Evolutionary conservation across 2,329 filamentous ascomycete species (phyloP).

Genomic region (Cladophialophora psammophila): DNA sequence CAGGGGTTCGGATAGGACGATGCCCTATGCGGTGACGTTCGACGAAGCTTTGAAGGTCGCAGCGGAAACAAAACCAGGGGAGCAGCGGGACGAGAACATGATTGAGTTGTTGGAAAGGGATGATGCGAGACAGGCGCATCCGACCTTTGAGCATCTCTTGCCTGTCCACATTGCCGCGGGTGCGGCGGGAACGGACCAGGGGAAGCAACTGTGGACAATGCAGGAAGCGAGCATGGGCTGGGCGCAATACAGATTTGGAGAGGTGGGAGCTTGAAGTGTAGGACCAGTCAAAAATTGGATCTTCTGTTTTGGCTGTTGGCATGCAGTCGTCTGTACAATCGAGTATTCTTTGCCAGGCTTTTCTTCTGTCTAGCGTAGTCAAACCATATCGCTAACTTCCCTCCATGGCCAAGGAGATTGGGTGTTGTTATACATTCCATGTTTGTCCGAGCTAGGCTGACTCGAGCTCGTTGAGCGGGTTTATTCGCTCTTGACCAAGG

Average conservation of each 20-base stretch:
- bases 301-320: neutral
- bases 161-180: constrained; percentile 67
- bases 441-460: neutral
- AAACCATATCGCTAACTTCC: neutral
- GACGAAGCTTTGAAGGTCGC: constrained; percentile 73
- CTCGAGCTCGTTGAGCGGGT: neutral
- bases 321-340: constrained; percentile 36
- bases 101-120: constrained; percentile 55
- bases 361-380: neutral
- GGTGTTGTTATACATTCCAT: constrained; percentile 7
- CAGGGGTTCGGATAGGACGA: constrained; percentile 46
- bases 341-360: constrained; percentile 17
- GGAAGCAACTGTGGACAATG: constrained; percentile 57
- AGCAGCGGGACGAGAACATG: constrained; percentile 54
- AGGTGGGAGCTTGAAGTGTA: constrained; percentile 27
- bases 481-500: constrained; percentile 63
- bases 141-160: constrained; percentile 68
- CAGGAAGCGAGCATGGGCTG: constrained; percentile 62
- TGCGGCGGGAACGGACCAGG: constrained; percentile 59
- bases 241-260: constrained; percentile 62
- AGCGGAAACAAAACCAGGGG: constrained; percentile 56
- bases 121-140: constrained; percentile 68
- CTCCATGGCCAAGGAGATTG: constrained; percentile 17
- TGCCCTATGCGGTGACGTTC: constrained; percentile 69
- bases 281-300: neutral